A percentile compares a stretch with the other conserved stretches of the same genome.
Conservation (phyloP, 768 basidiomycete species). For the Hydnum rufescens region DNA sequence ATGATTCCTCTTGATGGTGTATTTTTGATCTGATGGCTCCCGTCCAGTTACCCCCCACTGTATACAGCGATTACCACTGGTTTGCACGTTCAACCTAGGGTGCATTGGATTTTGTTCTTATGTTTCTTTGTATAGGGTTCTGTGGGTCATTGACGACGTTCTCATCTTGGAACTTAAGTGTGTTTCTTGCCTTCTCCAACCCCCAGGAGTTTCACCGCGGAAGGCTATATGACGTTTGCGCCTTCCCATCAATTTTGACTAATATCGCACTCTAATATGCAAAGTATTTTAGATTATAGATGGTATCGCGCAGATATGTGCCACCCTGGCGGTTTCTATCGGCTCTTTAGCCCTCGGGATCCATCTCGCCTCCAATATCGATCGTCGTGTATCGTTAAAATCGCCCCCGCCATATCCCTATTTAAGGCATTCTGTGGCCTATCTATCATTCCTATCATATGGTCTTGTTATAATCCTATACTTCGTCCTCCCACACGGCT, state of each 20-base stretch:
- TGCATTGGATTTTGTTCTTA: neutral
- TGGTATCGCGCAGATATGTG: slow-evolving; percentile 57
- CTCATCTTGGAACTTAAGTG: slow-evolving; percentile 82
- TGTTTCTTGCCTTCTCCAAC: slow-evolving; percentile 76
- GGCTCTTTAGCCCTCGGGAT: slow-evolving; percentile 59
- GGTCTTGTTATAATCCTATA: slow-evolving; percentile 60
- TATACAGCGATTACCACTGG: slow-evolving; percentile 82
- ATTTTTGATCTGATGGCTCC: neutral
- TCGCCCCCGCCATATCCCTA: slow-evolving; percentile 19
- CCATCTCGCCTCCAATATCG: slow-evolving; percentile 31
- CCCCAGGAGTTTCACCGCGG: slow-evolving; percentile 30
- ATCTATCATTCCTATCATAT: slow-evolving; percentile 44
- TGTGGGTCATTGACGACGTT: slow-evolving; percentile 96
- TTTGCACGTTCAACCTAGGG: slow-evolving; percentile 14
- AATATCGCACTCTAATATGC: neutral
- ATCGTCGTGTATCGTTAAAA: slow-evolving; percentile 16
- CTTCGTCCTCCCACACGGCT: slow-evolving; percentile 44
- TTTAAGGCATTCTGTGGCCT: slow-evolving; percentile 31
- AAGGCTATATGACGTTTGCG: slow-evolving; percentile 34
- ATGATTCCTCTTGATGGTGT: slow-evolving; percentile 1
- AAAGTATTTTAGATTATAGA: slow-evolving; percentile 48
- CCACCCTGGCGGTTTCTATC: slow-evolving; percentile 62
- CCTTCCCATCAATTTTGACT: neutral
- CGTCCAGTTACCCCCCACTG: slow-evolving; percentile 61
- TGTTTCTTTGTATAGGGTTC: slow-evolving; percentile 34